These are phyloP conservation scores for Claviceps monticola DNA, from an alignment of 2,329 filamentous ascomycete genomes.

Conservation along the genomic window DNA sequence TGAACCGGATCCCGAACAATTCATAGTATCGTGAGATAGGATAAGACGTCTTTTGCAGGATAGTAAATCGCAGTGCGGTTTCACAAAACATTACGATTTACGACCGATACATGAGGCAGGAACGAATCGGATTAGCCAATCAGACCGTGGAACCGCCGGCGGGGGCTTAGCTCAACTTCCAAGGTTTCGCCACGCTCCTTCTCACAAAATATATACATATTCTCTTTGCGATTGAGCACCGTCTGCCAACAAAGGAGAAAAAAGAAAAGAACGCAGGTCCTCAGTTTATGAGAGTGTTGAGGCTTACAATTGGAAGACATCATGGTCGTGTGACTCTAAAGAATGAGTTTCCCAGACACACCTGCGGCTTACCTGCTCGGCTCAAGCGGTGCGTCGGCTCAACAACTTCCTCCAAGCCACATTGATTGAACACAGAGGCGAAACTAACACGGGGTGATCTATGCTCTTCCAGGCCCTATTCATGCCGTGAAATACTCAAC, in stretches of 20 bases:
- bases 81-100: not conserved
- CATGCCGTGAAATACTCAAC: constrained; percentile 63
- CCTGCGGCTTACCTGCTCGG: constrained; percentile 43
- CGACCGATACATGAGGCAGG: not conserved
- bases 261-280: too few species aligned
- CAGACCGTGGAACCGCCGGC: not conserved
- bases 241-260: not conserved
- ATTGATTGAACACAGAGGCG: not conserved
- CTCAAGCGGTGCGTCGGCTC: constrained; percentile 36
- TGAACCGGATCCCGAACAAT: not conserved
- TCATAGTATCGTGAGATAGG: not conserved
- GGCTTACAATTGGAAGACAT: not conserved
- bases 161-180: not conserved
- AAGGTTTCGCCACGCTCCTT: not conserved
- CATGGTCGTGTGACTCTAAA: not conserved
- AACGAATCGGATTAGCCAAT: not conserved
- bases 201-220: too few species aligned
- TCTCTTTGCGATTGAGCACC: not conserved
- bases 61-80: not conserved
- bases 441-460: not conserved
- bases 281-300: too few species aligned
- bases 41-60: not conserved
- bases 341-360: constrained; percentile 32
- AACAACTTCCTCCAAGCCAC: not conserved
- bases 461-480: constrained; percentile 41